Base-by-base conservation (phyloP, 139 green algal genomes). In the Chlorella sp. region DNA sequence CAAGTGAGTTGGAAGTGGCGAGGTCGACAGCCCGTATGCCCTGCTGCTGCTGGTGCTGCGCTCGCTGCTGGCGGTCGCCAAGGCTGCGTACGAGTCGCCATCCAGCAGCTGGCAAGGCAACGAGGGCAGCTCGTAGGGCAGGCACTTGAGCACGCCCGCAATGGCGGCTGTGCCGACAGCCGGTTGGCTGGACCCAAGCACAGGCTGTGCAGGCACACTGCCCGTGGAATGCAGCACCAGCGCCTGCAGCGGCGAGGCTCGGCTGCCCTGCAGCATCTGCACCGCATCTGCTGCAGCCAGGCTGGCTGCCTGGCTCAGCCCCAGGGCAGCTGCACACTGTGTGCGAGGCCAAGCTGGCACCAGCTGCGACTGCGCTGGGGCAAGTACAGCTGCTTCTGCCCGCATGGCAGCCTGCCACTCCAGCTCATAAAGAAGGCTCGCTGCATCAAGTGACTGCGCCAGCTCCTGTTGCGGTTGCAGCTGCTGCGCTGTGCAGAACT, bases 41-140 rank as follows among this genome's bases (percentile, higher is more conserved):
- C 30, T 74, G 36, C 23, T 32, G 68, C 30, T 47, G 67, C n/a
- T 18, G 32, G n/a, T n/a, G n/a, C n/a, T n/a, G n/a, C n/a, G n/a
- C n/a, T 47, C 18, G 55, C 13, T 17, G 41, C 64, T 39, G 15
- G 15, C n/a, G 11, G n/a, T 2, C 1, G 0, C 2, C 30, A 34
- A 71, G 12, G 30, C 36, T 18, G 68, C 32, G 0, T 30, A 1
- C 23, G 62, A 11, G 36, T 80, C 80, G 1, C 11, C 16, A 30
- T 85, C 80, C 34, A 60, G 30, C 34, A 57, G 23, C 26, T 73
- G 56, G 51, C 25, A 38, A 7, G 3, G 26, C 34, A 47, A 41
- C 16, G 25, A 23, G 6, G 82, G 82, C 44, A 74, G 21, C 28
- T 87, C 83, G 18, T 55, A 76, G 21, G 83, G 51, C 72, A 87